Evolutionary conservation across 768 basidiomycete species (phyloP), one percentile per base, ranked within the genome.

Genomic region (Mycena pura): DNA sequence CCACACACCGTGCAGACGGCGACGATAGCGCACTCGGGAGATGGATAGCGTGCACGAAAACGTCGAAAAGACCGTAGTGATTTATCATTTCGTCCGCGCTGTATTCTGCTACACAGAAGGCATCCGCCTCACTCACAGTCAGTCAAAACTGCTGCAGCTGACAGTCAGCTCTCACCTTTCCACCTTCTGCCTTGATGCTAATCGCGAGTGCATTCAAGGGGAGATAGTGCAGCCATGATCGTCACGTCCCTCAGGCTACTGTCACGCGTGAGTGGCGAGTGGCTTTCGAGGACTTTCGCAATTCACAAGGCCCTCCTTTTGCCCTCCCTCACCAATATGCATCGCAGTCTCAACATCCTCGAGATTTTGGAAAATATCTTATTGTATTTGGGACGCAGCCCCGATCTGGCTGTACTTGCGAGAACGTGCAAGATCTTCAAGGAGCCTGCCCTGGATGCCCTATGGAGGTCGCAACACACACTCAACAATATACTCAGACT

Each of bases 181-280:
- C 89, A n/a, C 88, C 88, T 7, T 75, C 66, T 11, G 73, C 63
- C 49, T 80, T 87, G 41, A 92, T 80, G 57, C 86, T 84, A 14
- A 78, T 71, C 11, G 87, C 82, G 6, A 89, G 73, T 25, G 74
- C 77, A 45, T 82, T 74, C n/a, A 90, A 77, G 21, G 80, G 69
- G 89, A 90, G 29, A 91, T 80, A 40, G 79, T 83, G 68, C 89
- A 91, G 0, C 89, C 89, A 25, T 82, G 74, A 67, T 84, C 84
- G 6, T 84, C 79, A 60, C 89, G 88, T n/a, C n/a, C n/a, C n/a
- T n/a, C 15, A 84, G 64, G 28, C 85, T 86, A 17, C 88, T 89
- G 64, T 9, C 60, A 17, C 46, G n/a, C 21, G 6, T 54, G 22
- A 28, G 15, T 15, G 34, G 6, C 13, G 38, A 32, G 50, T n/a